Base-by-base conservation (phyloP, 345 rosid genomes). In the Triadica sebifera region DNA sequence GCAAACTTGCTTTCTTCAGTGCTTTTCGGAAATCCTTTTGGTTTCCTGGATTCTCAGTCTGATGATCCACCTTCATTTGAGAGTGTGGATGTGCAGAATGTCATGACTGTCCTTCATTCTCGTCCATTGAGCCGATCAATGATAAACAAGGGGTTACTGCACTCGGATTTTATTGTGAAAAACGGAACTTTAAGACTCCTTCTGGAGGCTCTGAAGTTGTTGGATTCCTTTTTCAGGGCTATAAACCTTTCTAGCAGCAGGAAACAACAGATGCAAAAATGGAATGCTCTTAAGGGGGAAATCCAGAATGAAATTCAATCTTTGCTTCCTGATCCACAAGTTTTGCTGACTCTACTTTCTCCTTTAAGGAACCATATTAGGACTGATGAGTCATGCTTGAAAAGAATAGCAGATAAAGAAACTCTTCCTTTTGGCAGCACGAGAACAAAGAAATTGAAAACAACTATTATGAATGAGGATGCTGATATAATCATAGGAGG, bases 151-250 rank as follows among this genome's bases (percentile, higher is more conserved):
- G 97, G 99, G 72, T 78, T 95, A 85, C 99, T 90, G 73, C 94
- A 93, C 81, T 83, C 89, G 63, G 88, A 93, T 78, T 79, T 85
- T 82, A 85, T 90, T 74, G 97, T 95, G 79, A 93, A 86, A 78
- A 89, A 91, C 85, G 96, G 90, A 78, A 89, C 93, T 67, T 80
- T 95, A 80, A 86, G 91, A 82, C 89, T 95, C 83, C 89, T 95
- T 75, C 80, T 83, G 79, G 96, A 95, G 86, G 78, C 80, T n/a
- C 74, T 93, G 75, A 87, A 85, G 88, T 81, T 95, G 82, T 81
- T 87, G 79, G 89, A 85, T 81, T 83, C 90, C 37, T 85, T 95
- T 74, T 49, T 83, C 51, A 62, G 84, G 60, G 85, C 85, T 77
- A 81, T 87, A 78, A 70, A 82, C 55, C 70, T 39, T 38, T 80